Evolutionary conservation across 2,329 filamentous ascomycete species (phyloP), one percentile per base, ranked within the genome.

Genomic region (Pseudogymnoascus sp.): DNA sequence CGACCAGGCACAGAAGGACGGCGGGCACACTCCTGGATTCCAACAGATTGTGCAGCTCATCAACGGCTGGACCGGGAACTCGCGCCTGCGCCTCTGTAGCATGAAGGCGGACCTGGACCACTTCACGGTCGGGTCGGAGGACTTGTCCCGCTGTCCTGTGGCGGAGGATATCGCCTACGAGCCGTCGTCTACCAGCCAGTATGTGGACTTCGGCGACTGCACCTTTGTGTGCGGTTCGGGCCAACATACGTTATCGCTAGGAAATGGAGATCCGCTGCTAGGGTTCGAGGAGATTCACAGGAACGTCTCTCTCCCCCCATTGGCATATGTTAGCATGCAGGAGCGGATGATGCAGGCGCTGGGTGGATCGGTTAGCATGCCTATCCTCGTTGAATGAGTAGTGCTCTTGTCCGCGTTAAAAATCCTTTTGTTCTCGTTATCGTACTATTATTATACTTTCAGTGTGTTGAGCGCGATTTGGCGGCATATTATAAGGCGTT

Each of bases 21-120:
- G 84, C 9, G 85, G 85, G 0, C 85, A 88, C 67, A 88, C 85
- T 1, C 71, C 76, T 1, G 85, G 84, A 1, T 88, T 88, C 68
- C 76, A 77, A 28, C 76, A 76, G 53, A 87, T 88, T 66, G 85
- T 84, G 28, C 75, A 75, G 25, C 73, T 83, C n/a, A 85, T 88
- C 62, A 84, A 88, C 66, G 73, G 76, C 28, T 88, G 85, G 85
- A 82, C 83, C 25, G 83, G 84, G 0, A 76, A 76, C 12, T 81
- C 81, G 9, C 78, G 79, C 34, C 72, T 88, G 42, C 79, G 80
- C 49, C 75, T 88, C 28, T 77, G 79, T 65, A 82, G 85, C 65
- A 84, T 87, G 77, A 84, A 86, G 68, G 85, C 84, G 1, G 83
- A 88, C 65, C 75, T 88, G 34, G 80, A 83, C 63, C 73, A 80